Evolutionary conservation across 306 rosid species (phyloP), one percentile per base, ranked within the genome.

Genomic region (Lagenaria siceraria): DNA sequence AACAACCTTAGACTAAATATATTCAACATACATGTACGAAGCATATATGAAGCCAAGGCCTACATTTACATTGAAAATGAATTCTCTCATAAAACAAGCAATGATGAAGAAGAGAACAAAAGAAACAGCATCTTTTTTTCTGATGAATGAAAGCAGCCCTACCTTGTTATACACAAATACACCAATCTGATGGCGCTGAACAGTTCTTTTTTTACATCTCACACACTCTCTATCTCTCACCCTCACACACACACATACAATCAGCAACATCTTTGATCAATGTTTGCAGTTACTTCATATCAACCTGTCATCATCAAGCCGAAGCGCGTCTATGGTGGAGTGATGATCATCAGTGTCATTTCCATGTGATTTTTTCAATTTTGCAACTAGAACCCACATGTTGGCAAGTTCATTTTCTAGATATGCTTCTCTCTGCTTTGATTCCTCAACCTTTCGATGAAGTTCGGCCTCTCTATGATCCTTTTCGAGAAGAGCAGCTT

Each of bases 331-430:
- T 82, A 76, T 78, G 9, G 86, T 85, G 18, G 90, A 89, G 82
- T 77, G 75, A 19, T 77, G 75, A 19, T 83, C 92, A 74, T 89
- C 96, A 51, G 82, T 85, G 78, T 89, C 99, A 19, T 86, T 77
- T 80, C 97, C 96, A 8, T 88, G 89, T 29, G 91, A 83, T 79
- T 88, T 95, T 82, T 96, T 96, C 51, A 96, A 80, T 83, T 90
- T 96, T 19, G 99, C 96, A 80, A 96, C 99, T 54, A 92, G 93
- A 86, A 96, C 91, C 99, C 99, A 96, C 99, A 96, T 96, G 84
- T 90, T 92, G 69, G 98, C 98, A 15, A 96, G 97, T 82, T 96
- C 99, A 76, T 96, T 92, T 88, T 96, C 99, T 73, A 96, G 82
- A 71, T 89, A 92, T 22, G 96, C 97, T 83, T 96, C 99, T 77